phyloP scores from a whole-genome alignment of 225 moss, liverwort and hornwort genomes.

The Thuidium tamariscinum region DNA sequence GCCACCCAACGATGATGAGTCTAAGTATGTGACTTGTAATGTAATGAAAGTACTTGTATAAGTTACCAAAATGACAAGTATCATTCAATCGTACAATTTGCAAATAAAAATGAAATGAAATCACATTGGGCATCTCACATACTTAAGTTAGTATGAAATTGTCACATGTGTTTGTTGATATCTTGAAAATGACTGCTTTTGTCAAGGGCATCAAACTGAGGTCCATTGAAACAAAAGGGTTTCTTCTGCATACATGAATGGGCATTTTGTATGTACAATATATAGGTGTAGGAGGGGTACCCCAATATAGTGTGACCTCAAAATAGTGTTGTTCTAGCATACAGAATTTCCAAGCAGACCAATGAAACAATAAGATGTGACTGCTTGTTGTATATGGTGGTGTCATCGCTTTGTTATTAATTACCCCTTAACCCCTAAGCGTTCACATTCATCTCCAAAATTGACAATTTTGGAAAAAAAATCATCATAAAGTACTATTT shows the following conservation, averaged over 20 bases:
- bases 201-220: no score
- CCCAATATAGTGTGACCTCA: not conserved
- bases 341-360: not conserved
- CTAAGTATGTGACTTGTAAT: not conserved
- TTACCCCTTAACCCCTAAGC: no score
- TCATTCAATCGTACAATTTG: not conserved
- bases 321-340: not conserved
- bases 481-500: no score
- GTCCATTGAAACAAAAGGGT: not conserved
- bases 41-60: not conserved
- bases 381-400: not conserved
- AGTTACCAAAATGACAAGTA: not conserved
- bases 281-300: not conserved
- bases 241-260: not conserved
- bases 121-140: not conserved
- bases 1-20: not conserved
- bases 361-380: not conserved
- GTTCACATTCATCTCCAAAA: no score
- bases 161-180: not conserved
- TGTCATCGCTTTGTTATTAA: not conserved
- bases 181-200: not conserved
- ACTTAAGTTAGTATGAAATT: no score
- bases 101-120: fast-evolving
- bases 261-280: no score
- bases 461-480: no score